phyloP scores from a whole-genome alignment of 345 rosid genomes.

The Trapa bicornis region DNA sequence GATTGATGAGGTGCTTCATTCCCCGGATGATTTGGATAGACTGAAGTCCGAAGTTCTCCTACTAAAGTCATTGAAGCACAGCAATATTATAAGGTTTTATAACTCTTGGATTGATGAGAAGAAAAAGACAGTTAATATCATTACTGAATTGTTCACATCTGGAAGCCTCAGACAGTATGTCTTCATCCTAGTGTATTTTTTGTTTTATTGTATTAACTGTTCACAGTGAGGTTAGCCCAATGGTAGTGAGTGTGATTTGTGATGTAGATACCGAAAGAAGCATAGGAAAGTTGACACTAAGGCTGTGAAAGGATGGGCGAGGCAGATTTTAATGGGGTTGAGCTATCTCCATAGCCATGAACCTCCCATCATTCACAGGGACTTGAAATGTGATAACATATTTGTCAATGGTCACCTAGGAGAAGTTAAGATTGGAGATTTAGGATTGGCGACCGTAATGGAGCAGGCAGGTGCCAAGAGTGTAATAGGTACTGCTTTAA shows the following conservation, averaged over 20 bases:
- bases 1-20: conserved; percentile 83
- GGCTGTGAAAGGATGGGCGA: conserved; percentile 85
- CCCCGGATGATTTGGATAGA: conserved; percentile 76
- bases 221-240: conserved; percentile 13
- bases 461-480: conserved; percentile 83
- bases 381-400: conserved; percentile 91
- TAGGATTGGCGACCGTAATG: conserved; percentile 87
- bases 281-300: conserved; percentile 74
- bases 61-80: conserved; percentile 73
- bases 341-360: conserved; percentile 65
- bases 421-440: conserved; percentile 96
- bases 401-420: conserved; percentile 93
- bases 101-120: conserved; percentile 91
- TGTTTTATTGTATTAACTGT: conserved; percentile 6
- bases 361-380: conserved; percentile 85
- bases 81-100: conserved; percentile 61
- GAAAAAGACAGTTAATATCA: conserved; percentile 81
- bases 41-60: conserved; percentile 88
- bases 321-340: conserved; percentile 75
- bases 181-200: conserved; percentile 11
- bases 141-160: conserved; percentile 87
- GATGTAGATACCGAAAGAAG: conserved; percentile 72
- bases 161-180: conserved; percentile 90
- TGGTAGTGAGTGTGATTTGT: conserved; percentile 19
- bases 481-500: conserved; percentile 52